Percentiles rank a stretch among this genome's conserved stretches.
Evolutionary conservation across 225 moss, liverwort and hornwort species (phyloP).

Genomic region (Pseudisothecium myosuroides): DNA sequence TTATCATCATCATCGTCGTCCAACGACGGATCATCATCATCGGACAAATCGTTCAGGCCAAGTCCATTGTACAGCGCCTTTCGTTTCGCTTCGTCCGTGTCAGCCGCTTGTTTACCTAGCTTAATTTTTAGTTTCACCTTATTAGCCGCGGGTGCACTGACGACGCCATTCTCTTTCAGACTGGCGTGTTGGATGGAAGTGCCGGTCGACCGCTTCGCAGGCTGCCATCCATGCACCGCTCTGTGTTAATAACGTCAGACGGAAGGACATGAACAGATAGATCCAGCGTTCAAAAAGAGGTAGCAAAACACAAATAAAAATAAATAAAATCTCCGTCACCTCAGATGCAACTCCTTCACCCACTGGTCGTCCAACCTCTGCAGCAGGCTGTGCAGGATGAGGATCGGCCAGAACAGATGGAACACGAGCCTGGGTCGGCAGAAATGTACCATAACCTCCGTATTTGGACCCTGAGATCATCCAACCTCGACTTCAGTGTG

Average conservation of each 20-base stretch:
- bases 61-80: conserved; percentile 72
- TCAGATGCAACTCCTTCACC: conserved; percentile 42
- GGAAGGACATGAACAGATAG: background rate
- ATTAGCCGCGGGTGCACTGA: conserved; percentile 4
- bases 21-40: conserved; percentile 40
- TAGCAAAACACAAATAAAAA: background rate
- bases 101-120: conserved; percentile 12
- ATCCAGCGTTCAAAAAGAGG: background rate
- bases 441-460: conserved; percentile 93
- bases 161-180: conserved; percentile 40
- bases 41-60: conserved; percentile 62
- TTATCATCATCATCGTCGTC: conserved; percentile 65
- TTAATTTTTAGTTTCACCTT: conserved; percentile 40
- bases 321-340: conserved; percentile 36
- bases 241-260: conserved; percentile 7
- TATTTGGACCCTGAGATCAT: conserved; percentile 60
- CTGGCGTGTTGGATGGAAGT: conserved; percentile 7
- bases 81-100: conserved; percentile 32
- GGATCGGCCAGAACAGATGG: conserved; percentile 54
- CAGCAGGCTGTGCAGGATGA: conserved; percentile 35
- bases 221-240: conserved; percentile 41
- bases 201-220: conserved; percentile 43
- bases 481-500: conserved; percentile 20
- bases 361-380: conserved; percentile 35
- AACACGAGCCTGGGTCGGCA: conserved; percentile 76